phyloP scores from a whole-genome alignment of 2,329 filamentous ascomycete species.

The Penicillium sp. region DNA sequence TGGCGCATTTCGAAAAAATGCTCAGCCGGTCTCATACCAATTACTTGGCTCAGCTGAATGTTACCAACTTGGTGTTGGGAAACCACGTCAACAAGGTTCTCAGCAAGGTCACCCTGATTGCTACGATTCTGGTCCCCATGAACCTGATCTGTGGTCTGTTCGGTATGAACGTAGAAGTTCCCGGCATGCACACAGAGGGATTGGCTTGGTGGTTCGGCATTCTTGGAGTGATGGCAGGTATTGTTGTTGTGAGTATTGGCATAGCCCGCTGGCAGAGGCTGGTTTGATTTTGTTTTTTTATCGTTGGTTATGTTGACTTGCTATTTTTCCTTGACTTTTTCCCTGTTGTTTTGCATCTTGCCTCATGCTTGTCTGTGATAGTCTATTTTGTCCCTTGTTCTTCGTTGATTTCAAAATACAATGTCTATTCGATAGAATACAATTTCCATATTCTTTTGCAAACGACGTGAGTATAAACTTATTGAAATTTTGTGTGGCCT shows the following conservation, averaged over 20 bases:
- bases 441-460: not conserved
- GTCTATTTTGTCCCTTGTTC: not conserved
- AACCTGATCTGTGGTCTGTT: constrained; percentile 75
- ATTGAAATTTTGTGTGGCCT: no score
- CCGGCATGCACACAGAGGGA: constrained; percentile 37
- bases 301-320: not conserved
- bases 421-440: not conserved
- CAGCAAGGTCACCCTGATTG: constrained; percentile 91
- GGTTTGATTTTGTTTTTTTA: constrained; percentile 29
- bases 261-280: constrained; percentile 45
- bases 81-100: constrained; percentile 85
- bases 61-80: constrained; percentile 85
- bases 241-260: constrained; percentile 42
- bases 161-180: constrained; percentile 53
- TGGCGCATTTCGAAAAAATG: constrained; percentile 97
- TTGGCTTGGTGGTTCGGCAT: constrained; percentile 53
- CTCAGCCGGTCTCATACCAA: constrained; percentile 91
- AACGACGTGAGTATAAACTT: not conserved
- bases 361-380: not conserved
- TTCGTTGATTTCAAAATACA: not conserved
- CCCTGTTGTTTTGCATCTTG: not conserved
- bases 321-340: not conserved
- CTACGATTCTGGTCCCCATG: constrained; percentile 91
- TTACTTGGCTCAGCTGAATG: constrained; percentile 90
- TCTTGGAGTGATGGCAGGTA: constrained; percentile 45